Evolutionary conservation across 352 stramenopile species (phyloP).

Genomic region (Peronospora farinosa): DNA sequence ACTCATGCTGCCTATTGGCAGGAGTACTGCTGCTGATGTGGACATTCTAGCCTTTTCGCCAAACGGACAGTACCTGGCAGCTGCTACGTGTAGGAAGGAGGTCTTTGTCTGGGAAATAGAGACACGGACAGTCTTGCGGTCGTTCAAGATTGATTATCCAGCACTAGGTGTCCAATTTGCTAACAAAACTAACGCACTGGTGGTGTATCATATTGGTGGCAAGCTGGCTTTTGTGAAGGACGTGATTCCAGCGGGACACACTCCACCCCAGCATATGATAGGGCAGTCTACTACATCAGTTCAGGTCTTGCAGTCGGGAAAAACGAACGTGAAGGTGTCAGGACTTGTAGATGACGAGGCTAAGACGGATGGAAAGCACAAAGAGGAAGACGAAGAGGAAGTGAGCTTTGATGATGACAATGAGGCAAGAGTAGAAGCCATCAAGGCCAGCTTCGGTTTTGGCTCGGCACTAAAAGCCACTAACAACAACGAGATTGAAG

Average conservation of each 20-base stretch:
- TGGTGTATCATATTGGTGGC: constrained; percentile 53
- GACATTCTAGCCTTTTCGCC: constrained; percentile 72
- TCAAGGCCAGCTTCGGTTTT: constrained; percentile 82
- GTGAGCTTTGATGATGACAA: constrained; percentile 50
- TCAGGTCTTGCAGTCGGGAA: constrained; percentile 16
- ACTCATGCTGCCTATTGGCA: constrained; percentile 53
- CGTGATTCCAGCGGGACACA: constrained; percentile 48
- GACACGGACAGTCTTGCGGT: constrained; percentile 44
- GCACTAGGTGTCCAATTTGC: constrained; percentile 57
- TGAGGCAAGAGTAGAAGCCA: constrained; percentile 66
- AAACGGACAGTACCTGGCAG: constrained; percentile 71
- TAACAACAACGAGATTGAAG: constrained; percentile 21
- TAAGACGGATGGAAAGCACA: constrained; percentile 27
- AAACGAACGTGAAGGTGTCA: constrained; percentile 27
- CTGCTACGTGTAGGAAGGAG: constrained; percentile 60
- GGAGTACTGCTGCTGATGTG: constrained; percentile 50
- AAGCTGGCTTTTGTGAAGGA: constrained; percentile 63
- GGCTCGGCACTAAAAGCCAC: constrained; percentile 28
- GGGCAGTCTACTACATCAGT: constrained; percentile 4
- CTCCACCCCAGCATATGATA: constrained; percentile 41
- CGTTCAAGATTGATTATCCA: constrained; percentile 54
- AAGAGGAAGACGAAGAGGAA: constrained; percentile 31
- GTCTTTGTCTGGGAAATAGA: constrained; percentile 63
- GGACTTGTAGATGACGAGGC: constrained; percentile 50
- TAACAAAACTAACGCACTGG: constrained; percentile 43